These are phyloP conservation scores for Candida labiduridarum DNA, from an alignment of 1,139 yeast species.

Conservation along the genomic window DNA sequence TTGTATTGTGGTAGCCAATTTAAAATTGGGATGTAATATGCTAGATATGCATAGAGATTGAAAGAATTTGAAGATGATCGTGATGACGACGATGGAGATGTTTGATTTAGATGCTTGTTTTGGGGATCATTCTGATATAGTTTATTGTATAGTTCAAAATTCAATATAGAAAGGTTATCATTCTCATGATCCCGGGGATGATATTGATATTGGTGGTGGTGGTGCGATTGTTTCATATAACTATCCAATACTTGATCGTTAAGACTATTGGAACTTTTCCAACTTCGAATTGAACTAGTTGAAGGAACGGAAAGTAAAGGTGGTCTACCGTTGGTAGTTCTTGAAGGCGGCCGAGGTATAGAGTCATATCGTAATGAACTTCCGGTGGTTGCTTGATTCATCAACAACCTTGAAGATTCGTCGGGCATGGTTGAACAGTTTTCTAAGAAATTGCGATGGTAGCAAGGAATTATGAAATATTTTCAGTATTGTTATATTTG, in stretches of 20 bases:
- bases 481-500: no score
- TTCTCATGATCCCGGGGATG: constrained; percentile 8
- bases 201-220: not conserved
- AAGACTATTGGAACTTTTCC: constrained; percentile 18
- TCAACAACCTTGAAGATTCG: constrained; percentile 15
- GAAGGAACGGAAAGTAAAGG: constrained; percentile 32
- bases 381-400: constrained; percentile 4
- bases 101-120: not conserved
- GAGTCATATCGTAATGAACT: constrained; percentile 9
- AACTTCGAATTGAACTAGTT: constrained; percentile 24
- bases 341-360: constrained; percentile 5
- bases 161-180: constrained; percentile 15
- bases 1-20: constrained; percentile 34
- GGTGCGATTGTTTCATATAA: constrained; percentile 12
- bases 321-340: constrained; percentile 19
- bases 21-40: constrained; percentile 37
- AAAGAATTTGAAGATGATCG: constrained; percentile 9
- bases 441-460: no score
- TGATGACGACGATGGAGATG: no score
- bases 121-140: constrained; percentile 6
- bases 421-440: constrained; percentile 11
- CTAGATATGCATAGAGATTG: constrained; percentile 28
- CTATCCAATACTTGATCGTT: constrained; percentile 23
- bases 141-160: constrained; percentile 13
- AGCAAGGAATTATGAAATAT: no score